Base-by-base conservation (phyloP, 2,329 filamentous ascomycete genomes). In the Colletotrichum euphorbiae region DNA sequence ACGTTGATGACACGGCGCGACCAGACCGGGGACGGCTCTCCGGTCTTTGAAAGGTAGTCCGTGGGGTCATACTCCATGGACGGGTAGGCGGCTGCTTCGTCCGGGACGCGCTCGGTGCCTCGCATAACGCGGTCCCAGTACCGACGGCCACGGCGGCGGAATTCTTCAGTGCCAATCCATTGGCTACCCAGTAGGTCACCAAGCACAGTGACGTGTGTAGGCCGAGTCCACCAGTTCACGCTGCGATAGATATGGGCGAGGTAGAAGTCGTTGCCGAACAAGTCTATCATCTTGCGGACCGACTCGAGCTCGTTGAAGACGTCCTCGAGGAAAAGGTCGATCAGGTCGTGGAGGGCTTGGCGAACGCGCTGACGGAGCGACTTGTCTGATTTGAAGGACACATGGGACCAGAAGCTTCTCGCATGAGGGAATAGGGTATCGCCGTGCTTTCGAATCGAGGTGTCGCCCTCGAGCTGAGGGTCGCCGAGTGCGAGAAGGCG, bases 161-260 rank as follows among this genome's bases (percentile, higher is more conserved):
- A 99, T 79, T 99, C 96, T 33, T 85, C 87, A 76, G 97, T 90
- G 57, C 87, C 87, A 69, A 99, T 92, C 96, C 96, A 99, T 78
- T 99, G 96, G 74, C 94, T 97, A 9, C 96, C 96, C 9, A 99
- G 82, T 67, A 99, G 82, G 77, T 99, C 96, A 3, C 96, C 96
- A 4, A 99, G 84, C 0, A 98, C 94, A 0, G 92, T 90, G 19
- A 96, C 89, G 77, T 99, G 96, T 0, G 93, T 97, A 8, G 96
- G 96, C 15, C 84, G 81, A 0, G 91, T 88, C 91, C 92, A 97
- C 93, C 94, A 97, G 72, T 88, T 86, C 56, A 97, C 80, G 0
- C 90, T 92, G 15, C 93, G 88, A 79, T 97, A 98, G 67, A 98
- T 94, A 78, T 99, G 96, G 19, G 92, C 93, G 36, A 99, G 87